A percentile compares a stretch with the other conserved stretches of the same genome.
These are phyloP conservation scores for Panellus pusillus DNA, from an alignment of 768 basidiomycete species.

Conservation along the genomic window DNA sequence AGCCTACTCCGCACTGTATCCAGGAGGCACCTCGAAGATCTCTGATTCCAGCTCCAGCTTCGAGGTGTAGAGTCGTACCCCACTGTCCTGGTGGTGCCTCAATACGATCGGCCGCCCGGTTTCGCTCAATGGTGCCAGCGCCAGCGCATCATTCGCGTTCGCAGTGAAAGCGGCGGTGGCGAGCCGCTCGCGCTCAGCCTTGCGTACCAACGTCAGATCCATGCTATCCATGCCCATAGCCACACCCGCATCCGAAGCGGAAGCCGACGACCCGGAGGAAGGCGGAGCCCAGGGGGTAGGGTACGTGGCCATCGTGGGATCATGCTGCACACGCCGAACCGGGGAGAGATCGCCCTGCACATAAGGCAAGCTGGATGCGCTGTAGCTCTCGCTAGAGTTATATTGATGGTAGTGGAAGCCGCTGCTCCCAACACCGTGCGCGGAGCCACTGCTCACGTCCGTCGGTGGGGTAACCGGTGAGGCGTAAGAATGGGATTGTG, in stretches of 20 bases:
- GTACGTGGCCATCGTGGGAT: background rate
- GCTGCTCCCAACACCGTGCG: too few relatives aligned
- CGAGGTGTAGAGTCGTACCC: conserved; percentile 1
- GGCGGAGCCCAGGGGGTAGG: conserved; percentile 5
- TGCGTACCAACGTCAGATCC: background rate
- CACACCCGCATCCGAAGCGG: too few relatives aligned
- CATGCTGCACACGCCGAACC: background rate
- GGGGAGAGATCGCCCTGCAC: too few relatives aligned
- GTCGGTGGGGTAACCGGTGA: too few relatives aligned
- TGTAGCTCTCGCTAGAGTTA: conserved; percentile 1
- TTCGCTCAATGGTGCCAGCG: conserved; percentile 3
- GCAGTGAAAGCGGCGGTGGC: background rate
- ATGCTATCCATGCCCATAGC: too few relatives aligned
- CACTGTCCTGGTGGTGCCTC: conserved; percentile 14
- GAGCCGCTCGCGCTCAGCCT: background rate
- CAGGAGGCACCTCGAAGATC: conserved; percentile 1
- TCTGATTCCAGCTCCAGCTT: background rate
- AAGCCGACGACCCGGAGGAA: too few relatives aligned
- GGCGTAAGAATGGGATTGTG: too few relatives aligned
- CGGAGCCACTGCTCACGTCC: too few relatives aligned
- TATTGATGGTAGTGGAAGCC: background rate
- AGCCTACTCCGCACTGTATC: background rate
- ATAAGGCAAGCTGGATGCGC: background rate
- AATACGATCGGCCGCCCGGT: background rate
- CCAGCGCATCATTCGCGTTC: background rate